Percentiles rank a stretch among this genome's conserved stretches.
phyloP scores from a whole-genome alignment of 768 basidiomycete species.

The Rhodotorula graminis region DNA sequence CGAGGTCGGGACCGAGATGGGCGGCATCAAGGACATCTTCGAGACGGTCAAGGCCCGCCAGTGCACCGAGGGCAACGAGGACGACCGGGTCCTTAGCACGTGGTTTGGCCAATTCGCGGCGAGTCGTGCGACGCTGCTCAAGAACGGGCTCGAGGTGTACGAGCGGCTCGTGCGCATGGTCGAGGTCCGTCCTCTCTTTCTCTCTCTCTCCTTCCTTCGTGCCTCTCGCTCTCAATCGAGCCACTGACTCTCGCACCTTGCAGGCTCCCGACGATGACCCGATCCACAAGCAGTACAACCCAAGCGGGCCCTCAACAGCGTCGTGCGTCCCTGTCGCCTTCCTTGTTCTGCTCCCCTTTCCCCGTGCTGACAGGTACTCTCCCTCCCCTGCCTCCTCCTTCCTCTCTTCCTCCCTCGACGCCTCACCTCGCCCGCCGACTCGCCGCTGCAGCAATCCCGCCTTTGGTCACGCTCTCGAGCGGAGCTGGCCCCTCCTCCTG shows the following conservation, averaged over 20 bases:
- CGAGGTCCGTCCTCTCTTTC: neutral
- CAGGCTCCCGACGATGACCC: conserved; percentile 13
- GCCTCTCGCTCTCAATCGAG: too few species aligned
- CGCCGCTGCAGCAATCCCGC: conserved; percentile 8
- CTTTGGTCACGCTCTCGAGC: conserved; percentile 41
- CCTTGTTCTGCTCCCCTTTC: too few species aligned
- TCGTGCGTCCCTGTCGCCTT: neutral
- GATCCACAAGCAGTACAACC: conserved; percentile 7
- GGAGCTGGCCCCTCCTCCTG: conserved; percentile 43
- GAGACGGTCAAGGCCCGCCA: conserved; percentile 31
- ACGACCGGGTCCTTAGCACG: conserved; percentile 26
- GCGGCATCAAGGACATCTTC: conserved; percentile 41
- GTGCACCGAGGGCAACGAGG: neutral
- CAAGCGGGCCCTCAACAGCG: neutral
- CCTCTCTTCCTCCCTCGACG: neutral
- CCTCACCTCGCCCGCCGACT: neutral
- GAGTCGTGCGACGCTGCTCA: conserved; percentile 37
- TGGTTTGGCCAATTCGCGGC: conserved; percentile 45
- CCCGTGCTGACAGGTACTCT: neutral
- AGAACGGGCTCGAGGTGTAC: conserved; percentile 34
- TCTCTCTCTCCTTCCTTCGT: too few species aligned
- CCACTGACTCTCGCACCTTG: neutral
- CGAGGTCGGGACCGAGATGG: conserved; percentile 3
- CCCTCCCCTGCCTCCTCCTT: too few species aligned
- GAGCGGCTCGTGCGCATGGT: neutral